A percentile compares a stretch with the other conserved stretches of the same genome.
Evolutionary conservation across 129 eudicot genomes (phyloP).

Genomic region (Artemisia annua): DNA sequence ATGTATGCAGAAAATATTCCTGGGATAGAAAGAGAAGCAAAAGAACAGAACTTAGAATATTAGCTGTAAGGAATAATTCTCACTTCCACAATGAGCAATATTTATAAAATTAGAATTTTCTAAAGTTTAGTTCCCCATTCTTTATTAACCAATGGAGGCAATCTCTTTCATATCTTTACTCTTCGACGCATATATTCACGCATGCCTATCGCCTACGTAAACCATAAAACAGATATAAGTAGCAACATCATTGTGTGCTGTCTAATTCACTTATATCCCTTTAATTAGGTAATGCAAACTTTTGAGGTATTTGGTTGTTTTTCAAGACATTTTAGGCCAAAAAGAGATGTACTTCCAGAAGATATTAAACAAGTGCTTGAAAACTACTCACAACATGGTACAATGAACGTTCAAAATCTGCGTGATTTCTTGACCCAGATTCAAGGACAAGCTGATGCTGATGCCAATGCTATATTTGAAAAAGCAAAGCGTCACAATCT

Average conservation of each 20-base stretch:
- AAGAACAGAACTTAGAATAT: constrained; percentile 24
- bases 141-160: constrained; percentile 29
- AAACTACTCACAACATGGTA: constrained; percentile 35
- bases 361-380: constrained; percentile 35
- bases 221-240: background rate
- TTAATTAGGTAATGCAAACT: constrained; percentile 29
- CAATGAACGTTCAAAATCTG: constrained; percentile 37
- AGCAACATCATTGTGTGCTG: background rate
- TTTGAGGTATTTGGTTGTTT: constrained; percentile 55
- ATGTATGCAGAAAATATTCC: constrained; percentile 22
- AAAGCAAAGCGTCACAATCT: constrained; percentile 47
- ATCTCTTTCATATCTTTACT: constrained; percentile 18
- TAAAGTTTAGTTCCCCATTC: constrained; percentile 37
- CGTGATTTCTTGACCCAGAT: constrained; percentile 38
- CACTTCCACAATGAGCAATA: constrained; percentile 30
- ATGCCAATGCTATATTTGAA: constrained; percentile 36
- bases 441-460: constrained; percentile 45
- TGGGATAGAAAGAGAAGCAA: constrained; percentile 24
- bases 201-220: constrained; percentile 14
- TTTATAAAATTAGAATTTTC: constrained; percentile 24
- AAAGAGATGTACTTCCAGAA: constrained; percentile 39
- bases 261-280: constrained; percentile 3
- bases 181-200: background rate
- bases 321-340: constrained; percentile 44
- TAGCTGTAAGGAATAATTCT: constrained; percentile 35